Evolutionary conservation across 148 eudicot species (phyloP).

Genomic region (Limonium bicolor): DNA sequence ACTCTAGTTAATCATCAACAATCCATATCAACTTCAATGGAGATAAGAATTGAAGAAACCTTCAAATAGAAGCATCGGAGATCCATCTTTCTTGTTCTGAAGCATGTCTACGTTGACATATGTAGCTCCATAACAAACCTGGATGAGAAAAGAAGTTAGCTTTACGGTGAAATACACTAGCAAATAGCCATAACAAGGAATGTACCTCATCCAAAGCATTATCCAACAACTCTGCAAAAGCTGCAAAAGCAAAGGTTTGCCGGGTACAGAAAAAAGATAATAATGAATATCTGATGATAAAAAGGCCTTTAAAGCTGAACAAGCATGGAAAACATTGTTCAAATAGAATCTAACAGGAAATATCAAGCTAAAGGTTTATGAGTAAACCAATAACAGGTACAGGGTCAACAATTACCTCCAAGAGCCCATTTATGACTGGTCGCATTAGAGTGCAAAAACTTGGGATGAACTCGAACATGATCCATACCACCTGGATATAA

Average conservation of each 20-base stretch:
- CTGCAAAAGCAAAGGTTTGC: slow-evolving; percentile 34
- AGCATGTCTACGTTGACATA: slow-evolving; percentile 67
- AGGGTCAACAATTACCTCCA: slow-evolving; percentile 35
- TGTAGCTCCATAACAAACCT: slow-evolving; percentile 86
- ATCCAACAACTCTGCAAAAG: slow-evolving; percentile 92
- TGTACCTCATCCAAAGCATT: slow-evolving; percentile 87
- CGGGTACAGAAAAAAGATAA: background rate
- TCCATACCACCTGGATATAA: slow-evolving; percentile 99
- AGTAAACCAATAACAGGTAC: background rate
- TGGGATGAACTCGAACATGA: slow-evolving; percentile 95
- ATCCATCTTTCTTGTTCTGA: slow-evolving; percentile 49
- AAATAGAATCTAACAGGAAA: no score
- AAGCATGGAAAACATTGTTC: background rate
- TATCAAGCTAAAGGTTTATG: no score
- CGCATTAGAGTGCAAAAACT: slow-evolving; percentile 92
- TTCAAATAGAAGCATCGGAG: slow-evolving; percentile 69
- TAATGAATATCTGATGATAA: background rate
- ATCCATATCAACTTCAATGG: no score
- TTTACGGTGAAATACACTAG: background rate
- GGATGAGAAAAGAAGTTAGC: no score
- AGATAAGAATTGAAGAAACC: no score
- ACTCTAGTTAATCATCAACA: background rate
- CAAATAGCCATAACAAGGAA: background rate
- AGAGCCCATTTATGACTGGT: slow-evolving; percentile 97
- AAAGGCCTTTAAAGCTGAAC: no score